These are phyloP conservation scores for Irpex lacteus DNA, from an alignment of 1,284 basidiomycete genomes.

Conservation along the genomic window DNA sequence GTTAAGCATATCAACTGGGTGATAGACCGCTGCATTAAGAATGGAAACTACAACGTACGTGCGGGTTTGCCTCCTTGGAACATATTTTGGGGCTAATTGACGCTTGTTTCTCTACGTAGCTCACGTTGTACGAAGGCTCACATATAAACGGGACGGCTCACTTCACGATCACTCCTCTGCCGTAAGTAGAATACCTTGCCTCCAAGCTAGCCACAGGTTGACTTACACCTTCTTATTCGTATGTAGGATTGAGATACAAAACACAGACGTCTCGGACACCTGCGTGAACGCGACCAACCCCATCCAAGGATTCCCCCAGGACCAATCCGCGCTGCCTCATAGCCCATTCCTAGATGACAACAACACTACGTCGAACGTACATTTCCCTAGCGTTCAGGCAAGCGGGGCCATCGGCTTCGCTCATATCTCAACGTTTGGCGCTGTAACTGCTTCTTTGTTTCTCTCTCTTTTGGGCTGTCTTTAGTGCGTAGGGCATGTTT, in stretches of 20 bases:
- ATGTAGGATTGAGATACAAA: slow-evolving; percentile 35
- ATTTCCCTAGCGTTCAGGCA: slow-evolving; percentile 20
- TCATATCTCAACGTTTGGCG: not conserved
- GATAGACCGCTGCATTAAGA: slow-evolving; percentile 41
- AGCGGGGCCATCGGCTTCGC: not conserved
- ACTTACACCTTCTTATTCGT: not conserved
- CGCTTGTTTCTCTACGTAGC: slow-evolving; percentile 23
- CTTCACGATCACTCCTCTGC: slow-evolving; percentile 45
- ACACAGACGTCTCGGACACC: slow-evolving; percentile 25
- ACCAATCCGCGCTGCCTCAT: slow-evolving; percentile 23
- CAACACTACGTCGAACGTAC: slow-evolving; percentile 18
- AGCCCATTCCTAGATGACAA: slow-evolving; percentile 27
- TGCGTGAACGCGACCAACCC: slow-evolving; percentile 36
- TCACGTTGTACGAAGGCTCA: slow-evolving; percentile 49
- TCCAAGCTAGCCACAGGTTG: not conserved
- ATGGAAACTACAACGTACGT: slow-evolving; percentile 48
- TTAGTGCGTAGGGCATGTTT: not conserved
- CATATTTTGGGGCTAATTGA: no score
- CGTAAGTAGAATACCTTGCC: slow-evolving; percentile 16
- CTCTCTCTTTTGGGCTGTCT: not conserved
- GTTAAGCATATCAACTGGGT: slow-evolving; percentile 47
- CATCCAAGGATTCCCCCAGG: slow-evolving; percentile 37
- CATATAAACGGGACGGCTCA: slow-evolving; percentile 35
- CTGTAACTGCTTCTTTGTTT: not conserved
- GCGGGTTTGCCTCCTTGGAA: no score